These are phyloP conservation scores for Ganoderma sp. DNA, from an alignment of 1,284 basidiomycete genomes.

Conservation along the genomic window DNA sequence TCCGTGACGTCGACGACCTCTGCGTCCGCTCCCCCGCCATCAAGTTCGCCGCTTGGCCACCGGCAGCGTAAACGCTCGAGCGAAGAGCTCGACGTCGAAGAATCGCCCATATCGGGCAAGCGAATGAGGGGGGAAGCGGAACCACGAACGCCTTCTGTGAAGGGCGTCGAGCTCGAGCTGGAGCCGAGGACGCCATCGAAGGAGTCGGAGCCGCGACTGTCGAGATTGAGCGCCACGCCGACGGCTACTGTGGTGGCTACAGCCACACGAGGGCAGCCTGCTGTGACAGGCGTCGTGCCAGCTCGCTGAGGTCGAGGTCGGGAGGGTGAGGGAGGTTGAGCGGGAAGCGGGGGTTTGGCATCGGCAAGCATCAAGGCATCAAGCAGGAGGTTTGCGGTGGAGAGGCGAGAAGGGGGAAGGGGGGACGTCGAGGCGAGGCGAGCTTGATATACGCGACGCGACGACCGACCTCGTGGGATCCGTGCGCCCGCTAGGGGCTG, in stretches of 20 bases:
- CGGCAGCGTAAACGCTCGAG: slow-evolving; percentile 39
- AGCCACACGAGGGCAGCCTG: neutral
- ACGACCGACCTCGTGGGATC: slow-evolving; percentile 29
- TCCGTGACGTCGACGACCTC: slow-evolving; percentile 9
- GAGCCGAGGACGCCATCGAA: slow-evolving; percentile 8
- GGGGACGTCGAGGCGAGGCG: neutral
- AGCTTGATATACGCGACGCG: slow-evolving; percentile 26
- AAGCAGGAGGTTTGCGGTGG: neutral
- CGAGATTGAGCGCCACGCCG: neutral
- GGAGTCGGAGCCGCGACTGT: slow-evolving; percentile 4
- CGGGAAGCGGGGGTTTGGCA: neutral
- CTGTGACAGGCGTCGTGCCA: slow-evolving; percentile 12
- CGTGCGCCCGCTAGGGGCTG: slow-evolving; percentile 17
- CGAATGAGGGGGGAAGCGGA: slow-evolving; percentile 19
- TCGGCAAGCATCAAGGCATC: neutral
- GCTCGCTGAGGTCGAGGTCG: slow-evolving; percentile 6
- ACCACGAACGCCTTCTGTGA: slow-evolving; percentile 5
- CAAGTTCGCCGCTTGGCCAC: slow-evolving; percentile 24
- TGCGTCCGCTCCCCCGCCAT: slow-evolving; percentile 18
- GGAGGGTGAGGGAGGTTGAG: neutral
- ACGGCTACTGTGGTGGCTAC: neutral
- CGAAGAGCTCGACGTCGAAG: slow-evolving; percentile 36
- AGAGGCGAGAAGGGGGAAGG: neutral
- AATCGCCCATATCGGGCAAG: slow-evolving; percentile 22
- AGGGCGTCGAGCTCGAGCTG: slow-evolving; percentile 10